Evolutionary conservation across 140 eudicot genomes (phyloP), one percentile per base, ranked within the genome.

Genomic region (Ambrosia hybrid): DNA sequence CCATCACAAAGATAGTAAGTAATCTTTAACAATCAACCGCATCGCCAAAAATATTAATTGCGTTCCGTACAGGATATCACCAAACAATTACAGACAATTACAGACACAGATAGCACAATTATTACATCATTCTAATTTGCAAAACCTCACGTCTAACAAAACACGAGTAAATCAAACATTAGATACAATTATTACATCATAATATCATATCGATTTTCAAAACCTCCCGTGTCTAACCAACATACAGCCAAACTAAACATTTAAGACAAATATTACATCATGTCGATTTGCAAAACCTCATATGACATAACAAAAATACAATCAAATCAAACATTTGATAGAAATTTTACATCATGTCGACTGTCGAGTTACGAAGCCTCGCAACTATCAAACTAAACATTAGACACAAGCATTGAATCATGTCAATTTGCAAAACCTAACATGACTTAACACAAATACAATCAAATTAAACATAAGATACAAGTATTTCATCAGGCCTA

Each of bases 1-100:
- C 55, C 39, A 52, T 9, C 63, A 15, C 34, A 30, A 30, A 30
- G 34, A 30, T 30, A 30, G 34, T 30, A 30, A 30, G 34, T 30
- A 30, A 1, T 30, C 2, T 30, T 43, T 43, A 43, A 43, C 48
- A 43, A 7, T 43, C 48, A 43, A 14, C 9, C 65, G 67, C 46
- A 43, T 55, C 36, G 34, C n/a, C n/a, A 61, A 9, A 77, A 69
- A 21, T 57, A n/a, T 3, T 51, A 51, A 56, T 16, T n/a, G 49
- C 45, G 5, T 67, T 76, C 69, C 52, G 13, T 46, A 69, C 52
- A 7, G 38, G 46, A 39, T 21, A 37, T 59, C 11, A 48, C 16
- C 9, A 58, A 37, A 58, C 71, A 73, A 69, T 17, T 73, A 48
- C 6, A 37, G 16, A 26, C 48, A 21, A 21, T 21, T 21, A 21